These are phyloP conservation scores for Oryza meridionalis DNA, from an alignment of 176 grass and related monocot species.

Conservation along the genomic window DNA sequence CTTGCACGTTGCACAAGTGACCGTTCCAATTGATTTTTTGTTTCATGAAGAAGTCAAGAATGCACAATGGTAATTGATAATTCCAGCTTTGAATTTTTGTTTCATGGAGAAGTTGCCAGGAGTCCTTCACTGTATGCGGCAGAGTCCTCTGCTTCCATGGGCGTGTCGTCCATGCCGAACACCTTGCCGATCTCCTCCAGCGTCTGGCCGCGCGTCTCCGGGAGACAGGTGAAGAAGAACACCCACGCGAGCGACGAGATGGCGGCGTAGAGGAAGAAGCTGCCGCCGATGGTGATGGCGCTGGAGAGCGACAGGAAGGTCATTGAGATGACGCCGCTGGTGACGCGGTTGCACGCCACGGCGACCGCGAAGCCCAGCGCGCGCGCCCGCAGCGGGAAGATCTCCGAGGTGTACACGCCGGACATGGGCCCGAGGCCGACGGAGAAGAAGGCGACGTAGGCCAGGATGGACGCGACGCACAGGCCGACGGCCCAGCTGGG, in stretches of 20 bases:
- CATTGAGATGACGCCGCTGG: conserved; percentile 83
- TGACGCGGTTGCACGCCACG: conserved; percentile 60
- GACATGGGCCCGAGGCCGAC: conserved; percentile 63
- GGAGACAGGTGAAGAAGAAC: conserved; percentile 64
- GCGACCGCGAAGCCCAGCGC: conserved; percentile 57
- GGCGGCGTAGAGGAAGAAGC: conserved; percentile 53
- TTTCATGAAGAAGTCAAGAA: background rate
- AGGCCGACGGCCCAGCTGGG: conserved; percentile 48
- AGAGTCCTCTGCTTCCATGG: background rate
- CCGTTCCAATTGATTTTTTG: background rate
- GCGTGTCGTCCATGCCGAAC: conserved; percentile 34
- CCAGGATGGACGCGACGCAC: conserved; percentile 51
- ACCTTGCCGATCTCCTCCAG: conserved; percentile 71
- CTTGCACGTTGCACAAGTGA: background rate
- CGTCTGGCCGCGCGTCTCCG: conserved; percentile 56
- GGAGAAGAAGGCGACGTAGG: conserved; percentile 60
- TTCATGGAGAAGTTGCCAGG: background rate
- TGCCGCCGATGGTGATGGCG: conserved; percentile 79
- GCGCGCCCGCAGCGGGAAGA: conserved; percentile 65
- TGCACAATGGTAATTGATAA: background rate
- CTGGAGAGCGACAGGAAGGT: conserved; percentile 77
- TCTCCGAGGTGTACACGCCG: conserved; percentile 58
- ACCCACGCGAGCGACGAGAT: conserved; percentile 34
- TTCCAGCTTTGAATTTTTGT: background rate
- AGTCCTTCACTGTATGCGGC: background rate